Conservation (phyloP, 2,329 filamentous ascomycete species). For the Ophiostoma populinum region DNA sequence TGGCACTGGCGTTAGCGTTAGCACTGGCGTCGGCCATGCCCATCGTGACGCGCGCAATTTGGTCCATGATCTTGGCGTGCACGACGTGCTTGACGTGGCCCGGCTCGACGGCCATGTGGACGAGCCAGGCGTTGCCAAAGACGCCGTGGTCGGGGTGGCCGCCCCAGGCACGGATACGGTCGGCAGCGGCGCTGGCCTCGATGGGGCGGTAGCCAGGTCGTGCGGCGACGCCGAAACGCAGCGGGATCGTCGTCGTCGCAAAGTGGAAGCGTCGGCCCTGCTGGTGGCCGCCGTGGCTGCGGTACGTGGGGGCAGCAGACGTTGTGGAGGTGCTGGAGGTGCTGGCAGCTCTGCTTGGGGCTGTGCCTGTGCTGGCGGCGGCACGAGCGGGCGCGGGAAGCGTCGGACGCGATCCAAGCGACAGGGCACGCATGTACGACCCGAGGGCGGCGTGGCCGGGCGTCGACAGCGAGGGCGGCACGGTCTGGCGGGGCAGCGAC, state of each 20-base stretch:
- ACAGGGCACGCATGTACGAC: too few species aligned
- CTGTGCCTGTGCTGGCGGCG: too few species aligned
- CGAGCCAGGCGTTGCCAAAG: conserved; percentile 11
- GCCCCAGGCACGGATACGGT: conserved; percentile 10
- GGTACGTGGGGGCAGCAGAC: neutral
- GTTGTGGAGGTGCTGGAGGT: neutral
- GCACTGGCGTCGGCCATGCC: neutral
- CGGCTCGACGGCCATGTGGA: conserved; percentile 10
- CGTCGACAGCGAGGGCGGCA: too few species aligned
- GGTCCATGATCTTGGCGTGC: conserved; percentile 5
- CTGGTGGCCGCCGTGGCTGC: conserved; percentile 2
- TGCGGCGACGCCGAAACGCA: conserved; percentile 5
- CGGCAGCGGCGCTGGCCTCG: conserved; percentile 3
- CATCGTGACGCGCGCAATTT: conserved; percentile 3
- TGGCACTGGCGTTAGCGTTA: neutral
- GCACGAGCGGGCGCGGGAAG: too few species aligned
- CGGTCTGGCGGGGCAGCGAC: neutral
- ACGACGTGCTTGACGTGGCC: conserved; percentile 8
- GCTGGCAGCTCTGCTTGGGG: neutral
- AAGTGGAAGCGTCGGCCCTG: conserved; percentile 8
- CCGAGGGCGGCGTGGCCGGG: neutral
- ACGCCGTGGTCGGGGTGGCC: conserved; percentile 9
- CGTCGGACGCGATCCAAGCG: too few species aligned
- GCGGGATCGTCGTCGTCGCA: conserved; percentile 10
- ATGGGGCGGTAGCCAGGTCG: conserved; percentile 11